A percentile compares a stretch with the other conserved stretches of the same genome.
phyloP scores from a whole-genome alignment of 1,139 yeast species.

The Casaregolazyma lundiana region DNA sequence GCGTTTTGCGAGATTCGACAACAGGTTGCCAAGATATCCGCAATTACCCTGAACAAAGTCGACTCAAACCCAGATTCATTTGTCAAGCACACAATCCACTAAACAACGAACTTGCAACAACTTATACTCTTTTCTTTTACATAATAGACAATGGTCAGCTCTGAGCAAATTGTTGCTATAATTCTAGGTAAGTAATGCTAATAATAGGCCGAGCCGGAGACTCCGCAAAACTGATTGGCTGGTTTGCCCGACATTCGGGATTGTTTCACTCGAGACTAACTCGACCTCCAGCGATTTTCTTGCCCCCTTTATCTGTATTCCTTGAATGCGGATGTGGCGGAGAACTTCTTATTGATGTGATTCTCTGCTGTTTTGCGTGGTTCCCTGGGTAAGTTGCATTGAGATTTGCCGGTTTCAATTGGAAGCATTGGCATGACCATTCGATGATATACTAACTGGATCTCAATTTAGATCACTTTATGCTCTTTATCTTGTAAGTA shows the following conservation, averaged over 20 bases:
- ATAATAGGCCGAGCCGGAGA: not conserved
- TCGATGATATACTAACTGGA: not conserved
- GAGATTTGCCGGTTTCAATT: too few relatives aligned
- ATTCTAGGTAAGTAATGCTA: constrained; percentile 37
- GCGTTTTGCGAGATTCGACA: too few relatives aligned
- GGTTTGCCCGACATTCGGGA: not conserved
- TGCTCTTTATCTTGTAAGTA: constrained; percentile 5
- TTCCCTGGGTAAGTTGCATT: constrained; percentile 43
- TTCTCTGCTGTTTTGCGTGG: constrained; percentile 60
- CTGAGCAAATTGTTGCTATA: constrained; percentile 50
- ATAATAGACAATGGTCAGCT: constrained; percentile 4
- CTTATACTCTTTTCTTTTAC: not conserved
- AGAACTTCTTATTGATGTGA: constrained; percentile 53
- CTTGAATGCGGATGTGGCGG: constrained; percentile 60
- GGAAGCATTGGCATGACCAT: not conserved
- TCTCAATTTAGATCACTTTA: not conserved
- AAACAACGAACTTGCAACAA: too few relatives aligned
- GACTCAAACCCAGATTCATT: too few relatives aligned
- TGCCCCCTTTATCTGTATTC: constrained; percentile 75
- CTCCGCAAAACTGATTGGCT: not conserved
- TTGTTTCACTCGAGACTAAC: constrained; percentile 8
- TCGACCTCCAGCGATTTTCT: constrained; percentile 44
- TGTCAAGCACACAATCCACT: too few relatives aligned
- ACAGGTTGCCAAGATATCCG: not conserved
- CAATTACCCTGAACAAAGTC: not conserved